These are phyloP conservation scores for Inonotus hispidus DNA, from an alignment of 1,284 basidiomycete species.

Conservation along the genomic window DNA sequence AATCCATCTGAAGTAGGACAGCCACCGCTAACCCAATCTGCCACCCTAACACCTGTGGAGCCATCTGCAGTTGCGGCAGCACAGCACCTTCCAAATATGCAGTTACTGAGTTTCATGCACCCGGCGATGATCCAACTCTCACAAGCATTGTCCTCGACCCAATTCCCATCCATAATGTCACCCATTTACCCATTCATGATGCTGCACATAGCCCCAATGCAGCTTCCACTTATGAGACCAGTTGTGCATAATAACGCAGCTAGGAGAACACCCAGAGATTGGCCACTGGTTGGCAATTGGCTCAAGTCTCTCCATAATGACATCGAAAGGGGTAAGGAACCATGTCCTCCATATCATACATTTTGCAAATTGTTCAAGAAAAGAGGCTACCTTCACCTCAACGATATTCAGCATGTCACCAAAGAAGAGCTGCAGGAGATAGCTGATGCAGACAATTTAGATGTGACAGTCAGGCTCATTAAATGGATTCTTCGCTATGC, in stretches of 20 bases:
- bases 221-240: not conserved
- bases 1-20: not conserved
- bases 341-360: too few species aligned
- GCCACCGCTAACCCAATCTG: not conserved
- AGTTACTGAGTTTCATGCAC: not conserved
- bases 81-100: too few species aligned
- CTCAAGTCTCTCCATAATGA: not conserved
- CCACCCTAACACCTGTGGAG: not conserved
- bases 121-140: not conserved
- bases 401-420: too few species aligned
- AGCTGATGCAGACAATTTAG: too few species aligned
- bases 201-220: too few species aligned
- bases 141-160: not conserved
- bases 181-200: not conserved
- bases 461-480: too few species aligned
- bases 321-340: not conserved
- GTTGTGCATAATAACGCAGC: not conserved
- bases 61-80: too few species aligned
- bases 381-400: too few species aligned
- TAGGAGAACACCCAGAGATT: not conserved
- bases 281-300: not conserved
- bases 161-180: not conserved
- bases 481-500: too few species aligned
- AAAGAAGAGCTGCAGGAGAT: too few species aligned
- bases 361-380: too few species aligned